phyloP scores from a whole-genome alignment of 192 early-diverging fungal species.

The Umbelopsis vinacea region DNA sequence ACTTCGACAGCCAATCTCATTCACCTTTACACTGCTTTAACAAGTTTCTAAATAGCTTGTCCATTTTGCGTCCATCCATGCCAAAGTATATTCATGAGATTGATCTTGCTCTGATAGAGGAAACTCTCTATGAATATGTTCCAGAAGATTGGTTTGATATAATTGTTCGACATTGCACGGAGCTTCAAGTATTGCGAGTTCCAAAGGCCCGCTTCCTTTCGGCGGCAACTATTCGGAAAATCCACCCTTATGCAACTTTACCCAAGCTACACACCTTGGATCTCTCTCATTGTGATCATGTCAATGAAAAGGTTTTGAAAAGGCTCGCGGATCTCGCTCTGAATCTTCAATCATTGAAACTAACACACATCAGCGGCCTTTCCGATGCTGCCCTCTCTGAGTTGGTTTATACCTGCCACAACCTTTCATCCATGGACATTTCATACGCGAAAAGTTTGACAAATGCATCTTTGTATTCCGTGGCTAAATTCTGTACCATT shows the following conservation, averaged over 20 bases:
- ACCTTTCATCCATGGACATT: neutral
- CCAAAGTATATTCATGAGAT: neutral
- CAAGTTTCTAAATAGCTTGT: slow-evolving; percentile 1
- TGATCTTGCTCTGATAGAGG: neutral
- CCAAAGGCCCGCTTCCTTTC: slow-evolving; percentile 11
- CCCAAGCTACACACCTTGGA: slow-evolving; percentile 1
- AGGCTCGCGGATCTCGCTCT: neutral
- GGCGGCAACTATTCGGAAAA: neutral
- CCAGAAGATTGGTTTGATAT: neutral
- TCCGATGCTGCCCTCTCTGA: neutral
- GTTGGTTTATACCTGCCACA: slow-evolving; percentile 6
- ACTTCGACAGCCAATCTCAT: neutral
- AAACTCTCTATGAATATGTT: neutral
- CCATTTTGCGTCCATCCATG: neutral
- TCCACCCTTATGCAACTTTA: slow-evolving; percentile 4
- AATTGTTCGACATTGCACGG: neutral
- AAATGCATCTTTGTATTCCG: neutral
- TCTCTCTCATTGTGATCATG: slow-evolving; percentile 2
- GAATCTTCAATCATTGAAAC: neutral
- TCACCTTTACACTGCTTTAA: neutral
- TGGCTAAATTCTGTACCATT: slow-evolving; percentile 14
- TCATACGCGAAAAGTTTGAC: slow-evolving; percentile 15
- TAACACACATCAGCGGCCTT: slow-evolving; percentile 2
- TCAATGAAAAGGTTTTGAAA: slow-evolving; percentile 13
- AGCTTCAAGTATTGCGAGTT: neutral